These are phyloP conservation scores for Aspergillus clavatus DNA, from an alignment of 2,329 filamentous ascomycete species.

Conservation along the genomic window DNA sequence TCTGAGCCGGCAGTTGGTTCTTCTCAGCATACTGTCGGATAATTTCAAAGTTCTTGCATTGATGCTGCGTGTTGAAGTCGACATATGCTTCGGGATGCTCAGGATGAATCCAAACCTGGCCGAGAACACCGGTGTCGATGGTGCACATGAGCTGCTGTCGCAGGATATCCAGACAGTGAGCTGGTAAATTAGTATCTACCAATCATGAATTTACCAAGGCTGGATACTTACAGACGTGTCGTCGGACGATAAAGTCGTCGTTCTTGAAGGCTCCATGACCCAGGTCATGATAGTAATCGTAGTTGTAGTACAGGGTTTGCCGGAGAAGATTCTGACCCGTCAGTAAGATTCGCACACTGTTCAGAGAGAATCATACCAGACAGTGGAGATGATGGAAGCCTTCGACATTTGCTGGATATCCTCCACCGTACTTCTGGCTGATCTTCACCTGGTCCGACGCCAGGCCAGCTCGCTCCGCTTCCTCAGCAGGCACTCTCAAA, in stretches of 20 bases:
- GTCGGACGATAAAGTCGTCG: constrained; percentile 49
- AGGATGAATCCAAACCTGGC: constrained; percentile 54
- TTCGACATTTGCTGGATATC: constrained; percentile 41
- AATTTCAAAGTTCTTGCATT: constrained; percentile 54
- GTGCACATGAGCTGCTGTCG: constrained; percentile 62
- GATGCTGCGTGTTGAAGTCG: constrained; percentile 59
- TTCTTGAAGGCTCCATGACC: constrained; percentile 54
- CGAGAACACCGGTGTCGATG: constrained; percentile 55
- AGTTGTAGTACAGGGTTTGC: constrained; percentile 56
- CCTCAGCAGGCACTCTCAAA: constrained; percentile 47
- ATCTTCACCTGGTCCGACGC: constrained; percentile 53
- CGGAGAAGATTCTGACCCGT: constrained; percentile 52
- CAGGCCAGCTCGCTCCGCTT: constrained; percentile 51
- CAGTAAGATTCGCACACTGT: not conserved
- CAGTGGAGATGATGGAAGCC: constrained; percentile 28
- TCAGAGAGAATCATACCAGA: not conserved
- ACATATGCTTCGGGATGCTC: constrained; percentile 51
- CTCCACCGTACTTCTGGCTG: constrained; percentile 52
- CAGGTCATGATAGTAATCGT: constrained; percentile 51
- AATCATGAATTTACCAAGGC: not conserved
- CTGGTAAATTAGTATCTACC: constrained; percentile 22
- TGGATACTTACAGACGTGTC: constrained; percentile 52
- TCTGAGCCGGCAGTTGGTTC: constrained; percentile 46
- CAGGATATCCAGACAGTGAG: constrained; percentile 58
- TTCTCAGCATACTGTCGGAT: constrained; percentile 51